Base-by-base conservation (phyloP, 2,329 filamentous ascomycete species). In the Rhynchosporium secalis region DNA sequence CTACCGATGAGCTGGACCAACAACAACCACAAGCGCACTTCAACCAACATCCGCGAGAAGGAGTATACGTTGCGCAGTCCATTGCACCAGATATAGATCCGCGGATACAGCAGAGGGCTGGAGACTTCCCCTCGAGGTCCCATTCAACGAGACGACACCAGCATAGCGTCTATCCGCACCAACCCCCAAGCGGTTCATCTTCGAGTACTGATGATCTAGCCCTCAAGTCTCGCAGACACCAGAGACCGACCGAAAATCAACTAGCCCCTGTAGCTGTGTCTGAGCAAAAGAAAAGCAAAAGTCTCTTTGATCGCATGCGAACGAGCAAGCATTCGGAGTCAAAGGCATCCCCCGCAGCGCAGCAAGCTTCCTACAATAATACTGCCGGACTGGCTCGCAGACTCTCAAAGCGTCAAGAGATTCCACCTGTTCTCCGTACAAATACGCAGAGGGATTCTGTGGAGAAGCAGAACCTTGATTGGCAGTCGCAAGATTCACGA, bases 381-480 rank as follows among this genome's bases (percentile, higher is more conserved):
- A 77, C 76, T 63, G 67, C 75, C 54, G 79, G 79, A 56, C 74
- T 86, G 54, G 78, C 75, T 67, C 83, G 83, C 66, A 78, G 82
- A 68, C 78, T 81, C 38, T 87, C 85, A 49, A 86, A 76, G 79
- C 83, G 70, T 76, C 81, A 72, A 82, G 81, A 79, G 78, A 81
- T 74, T 72, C 76, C 68, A 71, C 75, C 69, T 68, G 55, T 58
- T 9, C 65, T 81, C 66, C 78, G 78, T 70, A 80, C 79, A 58
- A 61, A 71, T 46, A 74, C 76, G 66, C 76, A 79, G 68, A 70
- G 71, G 8, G 72, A 70, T 9, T 74, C 71, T 46, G 69, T 75
- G 26, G 76, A 77, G 52, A 76, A 78, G 60, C 76, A 77, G 63
- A 77, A 76, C 55, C 48, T 62, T 43, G 69, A 71, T 58, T 71